phyloP scores from a whole-genome alignment of 257 asterid genomes.

The Solanum medicagineum region DNA sequence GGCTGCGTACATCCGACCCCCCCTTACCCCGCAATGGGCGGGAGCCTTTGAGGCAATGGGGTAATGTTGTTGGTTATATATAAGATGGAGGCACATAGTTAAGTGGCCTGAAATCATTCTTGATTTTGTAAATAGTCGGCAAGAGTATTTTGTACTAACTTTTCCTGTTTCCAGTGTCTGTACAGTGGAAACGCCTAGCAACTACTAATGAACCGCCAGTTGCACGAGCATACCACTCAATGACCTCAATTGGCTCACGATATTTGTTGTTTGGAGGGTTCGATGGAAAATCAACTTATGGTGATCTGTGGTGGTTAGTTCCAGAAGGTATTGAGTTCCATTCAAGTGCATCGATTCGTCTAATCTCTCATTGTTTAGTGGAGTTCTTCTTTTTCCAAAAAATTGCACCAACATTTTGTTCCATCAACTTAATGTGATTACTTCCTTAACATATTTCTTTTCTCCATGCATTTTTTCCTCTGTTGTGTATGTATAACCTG shows the following conservation, averaged over 20 bases:
- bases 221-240: slow-evolving; percentile 95
- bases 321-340: slow-evolving; percentile 58
- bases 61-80: not conserved
- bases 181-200: slow-evolving; percentile 84
- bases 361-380: not conserved
- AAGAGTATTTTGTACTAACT: not conserved
- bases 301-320: slow-evolving; percentile 99
- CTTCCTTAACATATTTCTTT: not conserved
- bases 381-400: not conserved
- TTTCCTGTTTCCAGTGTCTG: slow-evolving; percentile 46
- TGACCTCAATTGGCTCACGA: slow-evolving; percentile 68
- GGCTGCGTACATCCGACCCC: too few species aligned
- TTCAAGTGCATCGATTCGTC: not conserved
- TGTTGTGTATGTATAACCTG: not conserved
- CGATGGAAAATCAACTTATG: slow-evolving; percentile 85
- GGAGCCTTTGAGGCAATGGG: too few species aligned
- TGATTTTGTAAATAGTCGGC: not conserved
- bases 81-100: not conserved
- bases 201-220: slow-evolving; percentile 72
- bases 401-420: not conserved
- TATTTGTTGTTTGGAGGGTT: slow-evolving; percentile 88
- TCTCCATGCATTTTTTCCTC: not conserved
- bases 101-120: not conserved
- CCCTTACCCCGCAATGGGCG: too few species aligned
- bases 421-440: not conserved